Conservation (phyloP, 2,329 filamentous ascomycete species). For the Pseudonectria foliicola region DNA sequence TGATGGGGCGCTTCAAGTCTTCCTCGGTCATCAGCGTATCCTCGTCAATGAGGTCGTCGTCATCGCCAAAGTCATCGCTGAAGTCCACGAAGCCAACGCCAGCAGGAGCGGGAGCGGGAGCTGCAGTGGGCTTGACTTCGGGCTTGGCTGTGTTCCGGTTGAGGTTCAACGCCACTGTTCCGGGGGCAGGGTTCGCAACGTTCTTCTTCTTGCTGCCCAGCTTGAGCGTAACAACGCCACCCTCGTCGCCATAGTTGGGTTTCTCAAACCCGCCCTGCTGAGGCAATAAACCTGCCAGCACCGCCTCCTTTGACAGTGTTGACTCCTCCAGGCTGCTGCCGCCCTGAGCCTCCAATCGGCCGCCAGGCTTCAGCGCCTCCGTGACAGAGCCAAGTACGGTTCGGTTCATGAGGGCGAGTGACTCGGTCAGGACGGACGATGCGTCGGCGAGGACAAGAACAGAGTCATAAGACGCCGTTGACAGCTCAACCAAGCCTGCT, state of each 20-base stretch:
- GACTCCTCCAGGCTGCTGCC: constrained; percentile 46
- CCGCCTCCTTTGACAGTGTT: constrained; percentile 57
- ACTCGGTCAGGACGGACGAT: constrained; percentile 60
- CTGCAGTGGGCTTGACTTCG: constrained; percentile 34
- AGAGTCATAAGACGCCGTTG: constrained; percentile 70
- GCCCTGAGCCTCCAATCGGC: constrained; percentile 61
- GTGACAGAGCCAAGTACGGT: constrained; percentile 63
- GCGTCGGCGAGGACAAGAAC: constrained; percentile 78
- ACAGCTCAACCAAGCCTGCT: constrained; percentile 71
- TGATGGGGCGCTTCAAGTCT: constrained; percentile 69
- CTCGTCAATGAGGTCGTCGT: constrained; percentile 88
- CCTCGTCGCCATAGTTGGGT: constrained; percentile 52
- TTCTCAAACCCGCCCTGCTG: constrained; percentile 64
- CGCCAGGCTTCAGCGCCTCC: constrained; percentile 63
- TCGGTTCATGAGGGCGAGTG: constrained; percentile 55
- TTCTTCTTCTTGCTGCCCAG: constrained; percentile 31
- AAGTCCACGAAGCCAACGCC: constrained; percentile 65
- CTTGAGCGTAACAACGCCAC: constrained; percentile 49
- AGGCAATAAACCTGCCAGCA: constrained; percentile 71
- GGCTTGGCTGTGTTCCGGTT: constrained; percentile 30
- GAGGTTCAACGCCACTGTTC: constrained; percentile 33
- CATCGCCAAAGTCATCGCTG: constrained; percentile 54
- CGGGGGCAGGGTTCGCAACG: constrained; percentile 12
- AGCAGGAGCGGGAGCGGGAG: constrained; percentile 43
- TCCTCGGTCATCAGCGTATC: constrained; percentile 79